phyloP scores from a whole-genome alignment of 148 eudicot species.

The Mesembryanthemum crystallinum region DNA sequence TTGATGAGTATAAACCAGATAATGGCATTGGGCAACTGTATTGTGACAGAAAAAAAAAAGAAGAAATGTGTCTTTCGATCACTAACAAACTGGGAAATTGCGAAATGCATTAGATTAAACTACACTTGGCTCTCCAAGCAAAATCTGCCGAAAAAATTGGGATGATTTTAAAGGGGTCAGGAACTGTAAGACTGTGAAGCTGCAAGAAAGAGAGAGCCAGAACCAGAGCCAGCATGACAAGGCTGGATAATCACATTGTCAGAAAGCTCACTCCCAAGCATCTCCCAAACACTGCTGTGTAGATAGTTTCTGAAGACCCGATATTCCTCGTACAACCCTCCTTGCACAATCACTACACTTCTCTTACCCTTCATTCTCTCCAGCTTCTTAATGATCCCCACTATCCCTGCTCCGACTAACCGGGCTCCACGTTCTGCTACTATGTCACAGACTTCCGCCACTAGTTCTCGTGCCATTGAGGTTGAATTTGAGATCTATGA shows the following conservation, averaged over 20 bases:
- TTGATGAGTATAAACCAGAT: too few species aligned
- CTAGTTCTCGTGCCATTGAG: slow-evolving; percentile 8
- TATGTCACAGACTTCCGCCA: slow-evolving; percentile 49
- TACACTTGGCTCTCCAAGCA: too few species aligned
- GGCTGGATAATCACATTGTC: slow-evolving; percentile 45
- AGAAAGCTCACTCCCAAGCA: slow-evolving; percentile 47
- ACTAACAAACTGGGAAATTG: too few species aligned
- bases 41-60: too few species aligned
- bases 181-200: slow-evolving; percentile 17
- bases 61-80: too few species aligned
- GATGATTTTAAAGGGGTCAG: too few species aligned
- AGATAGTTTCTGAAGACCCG: slow-evolving; percentile 45
- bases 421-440: slow-evolving; percentile 55
- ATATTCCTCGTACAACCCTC: slow-evolving; percentile 18
- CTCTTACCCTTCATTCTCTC: slow-evolving; percentile 35
- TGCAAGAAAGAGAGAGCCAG: slow-evolving; percentile 51
- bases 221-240: slow-evolving; percentile 54
- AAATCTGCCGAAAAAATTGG: too few species aligned
- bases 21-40: too few species aligned
- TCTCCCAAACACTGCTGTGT: slow-evolving; percentile 58
- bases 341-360: slow-evolving; percentile 18
- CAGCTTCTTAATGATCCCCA: slow-evolving; percentile 46
- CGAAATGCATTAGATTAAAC: too few species aligned
- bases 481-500: background rate
- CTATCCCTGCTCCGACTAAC: slow-evolving; percentile 52